phyloP scores from a whole-genome alignment of 2,329 filamentous ascomycete genomes.

The Simplicillium sp. region DNA sequence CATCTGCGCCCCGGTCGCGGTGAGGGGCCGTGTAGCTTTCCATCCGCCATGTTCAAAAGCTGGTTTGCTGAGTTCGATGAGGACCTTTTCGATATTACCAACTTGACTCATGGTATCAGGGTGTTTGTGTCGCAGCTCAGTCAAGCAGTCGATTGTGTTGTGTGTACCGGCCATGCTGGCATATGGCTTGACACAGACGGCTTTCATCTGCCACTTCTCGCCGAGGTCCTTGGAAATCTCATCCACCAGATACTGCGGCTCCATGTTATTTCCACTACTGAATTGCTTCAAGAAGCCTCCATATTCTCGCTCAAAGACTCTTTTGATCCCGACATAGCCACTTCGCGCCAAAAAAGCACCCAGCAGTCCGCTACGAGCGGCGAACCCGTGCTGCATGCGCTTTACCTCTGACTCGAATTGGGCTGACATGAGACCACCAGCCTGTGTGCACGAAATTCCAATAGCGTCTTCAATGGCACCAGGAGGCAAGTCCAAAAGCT shows the following conservation, averaged over 20 bases:
- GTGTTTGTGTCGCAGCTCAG: conserved; percentile 18
- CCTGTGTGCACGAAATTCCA: conserved; percentile 29
- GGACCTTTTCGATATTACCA: conserved; percentile 15
- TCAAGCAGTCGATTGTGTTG: conserved; percentile 22
- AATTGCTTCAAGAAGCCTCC: conserved; percentile 32
- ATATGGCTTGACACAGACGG: conserved; percentile 26
- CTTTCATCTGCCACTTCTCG: conserved; percentile 21
- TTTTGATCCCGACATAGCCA: conserved; percentile 30
- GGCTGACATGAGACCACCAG: conserved; percentile 28
- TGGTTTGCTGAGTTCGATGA: conserved; percentile 16
- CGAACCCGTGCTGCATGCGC: conserved; percentile 35
- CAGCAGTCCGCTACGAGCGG: conserved; percentile 30
- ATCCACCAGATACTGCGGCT: background rate
- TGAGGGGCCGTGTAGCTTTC: conserved; percentile 20
- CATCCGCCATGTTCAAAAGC: conserved; percentile 26
- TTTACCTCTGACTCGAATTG: conserved; percentile 33
- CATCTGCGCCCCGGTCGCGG: conserved; percentile 28
- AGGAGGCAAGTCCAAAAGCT: conserved; percentile 19
- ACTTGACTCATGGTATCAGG: conserved; percentile 11
- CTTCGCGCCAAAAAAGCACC: conserved; percentile 24
- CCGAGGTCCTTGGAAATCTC: conserved; percentile 19
- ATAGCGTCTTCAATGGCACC: conserved; percentile 22
- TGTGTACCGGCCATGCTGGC: conserved; percentile 25
- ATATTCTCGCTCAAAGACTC: conserved; percentile 28
- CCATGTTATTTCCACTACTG: conserved; percentile 17